Base-by-base conservation (phyloP, 2,329 filamentous ascomycete species). In the Fusarium hainanense region DNA sequence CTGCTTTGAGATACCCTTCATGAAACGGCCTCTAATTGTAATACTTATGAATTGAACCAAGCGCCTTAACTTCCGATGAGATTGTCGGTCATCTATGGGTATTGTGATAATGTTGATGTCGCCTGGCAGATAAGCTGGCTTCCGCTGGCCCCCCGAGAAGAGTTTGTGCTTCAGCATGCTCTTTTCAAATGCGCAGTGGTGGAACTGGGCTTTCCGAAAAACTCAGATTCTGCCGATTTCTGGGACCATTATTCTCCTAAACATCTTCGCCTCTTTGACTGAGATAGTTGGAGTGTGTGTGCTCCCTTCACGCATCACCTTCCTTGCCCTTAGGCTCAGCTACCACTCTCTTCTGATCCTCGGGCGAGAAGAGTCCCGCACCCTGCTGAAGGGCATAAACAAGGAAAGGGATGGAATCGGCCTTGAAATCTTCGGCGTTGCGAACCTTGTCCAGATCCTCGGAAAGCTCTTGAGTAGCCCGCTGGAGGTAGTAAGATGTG, bases 391-490 rank as follows among this genome's bases (percentile, higher is more conserved):
- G 78, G 6, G 91, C 90, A 73, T 87, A 83, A 34, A 94, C 85
- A 43, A 94, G 84, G 75, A 93, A 85, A 7, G 85, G 83, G 30
- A 93, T 84, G 6, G 87, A 87, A 54, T 89, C 88, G 62, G 82
- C 82, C 75, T 88, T 89, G 80, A 93, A 94, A 79, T 94, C 92
- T 72, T 89, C 87, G 12, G 92, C 90, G 10, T 74, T 79, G 69
- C 92, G 88, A 66, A 93, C 83, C 77, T 89, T 88, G 80, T 93
- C 89, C 40, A 94, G 84, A 76, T 94, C 92, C 70, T 93, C 90
- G 14, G 89, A 88, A 58, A 94, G 89, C 77, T 94, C 92, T 52
- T 84, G 82, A 1, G 92, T 92, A 8, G 89, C 83, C 63, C 87
- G 88, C 73, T 91, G 88, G 48, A 94, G 85, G 77, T 93, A 93